Percentiles rank a stretch among this genome's conserved stretches.
Evolutionary conservation across 202 grass and related monocot species (phyloP).

Genomic region (Setaria italica): DNA sequence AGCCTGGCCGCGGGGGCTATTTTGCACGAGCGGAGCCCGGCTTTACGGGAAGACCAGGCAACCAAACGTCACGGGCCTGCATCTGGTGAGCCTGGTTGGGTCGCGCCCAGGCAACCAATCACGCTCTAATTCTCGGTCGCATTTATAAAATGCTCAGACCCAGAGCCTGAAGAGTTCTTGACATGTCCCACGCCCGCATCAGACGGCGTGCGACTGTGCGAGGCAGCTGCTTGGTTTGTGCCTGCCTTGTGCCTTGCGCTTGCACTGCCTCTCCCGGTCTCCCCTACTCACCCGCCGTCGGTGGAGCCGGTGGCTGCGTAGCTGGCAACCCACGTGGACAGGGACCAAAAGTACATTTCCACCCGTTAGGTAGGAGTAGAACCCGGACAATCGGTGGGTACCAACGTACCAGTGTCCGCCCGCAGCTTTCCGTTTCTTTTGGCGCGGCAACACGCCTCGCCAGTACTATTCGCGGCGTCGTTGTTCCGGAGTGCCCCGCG

Average conservation of each 20-base stretch:
- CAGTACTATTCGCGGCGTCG: not conserved
- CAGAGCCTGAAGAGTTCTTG: too few species aligned
- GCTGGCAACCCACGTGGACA: conserved; percentile 23
- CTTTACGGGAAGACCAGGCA: too few species aligned
- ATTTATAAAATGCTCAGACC: too few species aligned
- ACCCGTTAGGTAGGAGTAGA: not conserved
- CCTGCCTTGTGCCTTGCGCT: not conserved
- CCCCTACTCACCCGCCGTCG: not conserved
- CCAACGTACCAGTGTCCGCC: not conserved
- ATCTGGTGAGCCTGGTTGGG: too few species aligned
- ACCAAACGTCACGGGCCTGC: too few species aligned
- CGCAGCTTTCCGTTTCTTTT: not conserved
- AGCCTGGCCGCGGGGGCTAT: too few species aligned
- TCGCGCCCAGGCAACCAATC: too few species aligned
- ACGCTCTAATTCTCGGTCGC: too few species aligned
- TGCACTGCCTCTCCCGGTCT: too few species aligned
- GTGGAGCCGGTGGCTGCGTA: not conserved
- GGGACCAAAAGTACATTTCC: not conserved
- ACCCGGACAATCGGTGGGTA: not conserved
- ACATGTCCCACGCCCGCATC: not conserved
- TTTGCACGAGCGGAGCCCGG: too few species aligned
- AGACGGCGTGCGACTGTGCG: not conserved
- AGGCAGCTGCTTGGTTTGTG: not conserved
- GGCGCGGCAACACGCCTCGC: not conserved
- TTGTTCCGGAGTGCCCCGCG: not conserved